phyloP scores from a whole-genome alignment of 2,329 filamentous ascomycete genomes.

The Beauveria caledonica region DNA sequence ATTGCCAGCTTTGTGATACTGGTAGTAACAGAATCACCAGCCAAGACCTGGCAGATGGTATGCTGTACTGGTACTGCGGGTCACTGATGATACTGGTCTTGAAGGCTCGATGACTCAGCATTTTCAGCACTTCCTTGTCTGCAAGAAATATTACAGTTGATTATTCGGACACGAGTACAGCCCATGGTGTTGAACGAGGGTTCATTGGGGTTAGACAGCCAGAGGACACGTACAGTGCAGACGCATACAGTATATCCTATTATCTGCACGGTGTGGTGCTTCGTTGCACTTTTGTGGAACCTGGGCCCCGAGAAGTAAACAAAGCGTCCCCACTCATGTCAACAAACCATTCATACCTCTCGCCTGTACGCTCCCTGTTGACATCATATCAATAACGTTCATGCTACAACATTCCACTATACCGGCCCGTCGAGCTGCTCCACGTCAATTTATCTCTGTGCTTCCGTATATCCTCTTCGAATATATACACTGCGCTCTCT shows the following conservation, averaged over 20 bases:
- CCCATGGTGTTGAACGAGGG: not conserved
- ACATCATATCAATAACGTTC: slow-evolving; percentile 17
- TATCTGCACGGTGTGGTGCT: not conserved
- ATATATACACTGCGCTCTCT: slow-evolving; percentile 13
- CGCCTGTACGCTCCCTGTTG: slow-evolving; percentile 11
- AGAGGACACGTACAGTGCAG: not conserved
- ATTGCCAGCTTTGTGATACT: not conserved
- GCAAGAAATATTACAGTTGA: not conserved
- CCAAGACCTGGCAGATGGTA: not conserved
- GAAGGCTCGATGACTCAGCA: not conserved
- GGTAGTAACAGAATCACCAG: not conserved
- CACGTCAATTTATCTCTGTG: slow-evolving; percentile 4
- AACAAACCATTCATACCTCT: slow-evolving; percentile 13
- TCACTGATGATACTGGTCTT: not conserved
- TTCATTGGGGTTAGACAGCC: too few species aligned
- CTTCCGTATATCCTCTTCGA: not conserved
- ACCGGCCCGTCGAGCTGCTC: slow-evolving; percentile 6
- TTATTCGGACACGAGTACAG: not conserved
- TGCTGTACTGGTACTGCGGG: not conserved
- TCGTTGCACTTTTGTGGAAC: slow-evolving; percentile 12
- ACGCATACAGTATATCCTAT: not conserved
- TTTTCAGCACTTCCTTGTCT: not conserved
- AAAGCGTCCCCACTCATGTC: slow-evolving; percentile 17
- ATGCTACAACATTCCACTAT: slow-evolving; percentile 11
- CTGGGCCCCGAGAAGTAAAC: slow-evolving; percentile 19